Base-by-base conservation (phyloP, 345 rosid genomes). In the Erysimum cheiranthoides region DNA sequence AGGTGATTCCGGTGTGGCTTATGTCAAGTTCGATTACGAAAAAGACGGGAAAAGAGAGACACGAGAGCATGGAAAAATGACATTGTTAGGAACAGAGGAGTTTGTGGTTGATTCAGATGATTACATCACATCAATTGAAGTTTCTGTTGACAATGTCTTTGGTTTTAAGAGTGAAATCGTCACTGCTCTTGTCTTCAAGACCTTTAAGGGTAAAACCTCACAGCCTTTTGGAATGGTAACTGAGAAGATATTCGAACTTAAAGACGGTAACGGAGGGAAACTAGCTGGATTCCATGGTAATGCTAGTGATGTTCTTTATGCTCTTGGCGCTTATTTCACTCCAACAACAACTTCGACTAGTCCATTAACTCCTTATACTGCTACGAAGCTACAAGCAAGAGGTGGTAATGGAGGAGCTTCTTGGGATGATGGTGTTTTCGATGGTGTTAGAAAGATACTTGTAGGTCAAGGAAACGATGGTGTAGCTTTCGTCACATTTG, bases 391-490 rank as follows among this genome's bases (percentile, higher is more conserved):
- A 6, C 38, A 50, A 49, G 73, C 61, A 4, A 36, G 6, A 6
- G 67, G 72, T 27, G 70, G 67, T 1, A 45, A 59, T 6, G 64
- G 61, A 16, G 74, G 68, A 18, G 21, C 21, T 60, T 42, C 61
- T 14, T 72, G 76, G 76, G 69, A 72, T 36, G 76, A 72, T 61
- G 76, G 76, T 25, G 39, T 3, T 72, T 63, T 60, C 1, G 76
- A 62, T 39, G 61, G 69, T 17, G 77, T 73, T 49, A 62, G 2
- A 53, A 61, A 62, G 43, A 40, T 73, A 35, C 21, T 35, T 35
- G 60, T 73, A 5, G 68, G 70, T n/a, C 61, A 73, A 51, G 69
- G 60, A 36, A 30, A 14, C 49, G 59, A 40, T 16, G 68, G 77
- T 30, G 42, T 73, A 16, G 45, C 47, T 38, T 73, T 61, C 6